A percentile compares a stretch with the other conserved stretches of the same genome.
Evolutionary conservation across 2,329 filamentous ascomycete species (phyloP).

Genomic region (Tolypocladium ovalisporum): DNA sequence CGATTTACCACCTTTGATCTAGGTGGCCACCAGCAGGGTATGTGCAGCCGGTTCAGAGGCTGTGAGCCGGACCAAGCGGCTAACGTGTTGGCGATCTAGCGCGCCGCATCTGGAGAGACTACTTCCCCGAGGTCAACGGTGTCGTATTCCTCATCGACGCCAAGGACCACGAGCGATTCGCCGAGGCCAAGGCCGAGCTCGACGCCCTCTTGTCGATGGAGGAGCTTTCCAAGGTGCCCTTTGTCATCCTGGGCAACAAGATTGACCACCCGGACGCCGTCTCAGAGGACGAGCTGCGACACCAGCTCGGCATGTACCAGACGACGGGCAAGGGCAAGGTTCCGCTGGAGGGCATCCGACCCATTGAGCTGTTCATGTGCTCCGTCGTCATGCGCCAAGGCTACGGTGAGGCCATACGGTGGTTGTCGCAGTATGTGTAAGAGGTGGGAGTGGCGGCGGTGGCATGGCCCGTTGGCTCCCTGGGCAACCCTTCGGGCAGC

Average conservation of each 20-base stretch:
- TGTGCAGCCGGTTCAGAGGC: constrained; percentile 7
- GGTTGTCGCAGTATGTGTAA: constrained; percentile 86
- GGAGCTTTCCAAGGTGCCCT: constrained; percentile 89
- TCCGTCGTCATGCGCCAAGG: constrained; percentile 97
- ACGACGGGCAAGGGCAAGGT: constrained; percentile 95
- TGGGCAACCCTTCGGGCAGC: background rate
- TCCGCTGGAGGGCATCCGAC: constrained; percentile 80
- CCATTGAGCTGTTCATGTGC: constrained; percentile 98
- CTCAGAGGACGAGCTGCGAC: constrained; percentile 87
- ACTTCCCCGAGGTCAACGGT: constrained; percentile 91
- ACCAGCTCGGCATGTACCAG: constrained; percentile 88
- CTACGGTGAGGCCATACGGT: constrained; percentile 84
- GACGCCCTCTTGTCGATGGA: constrained; percentile 95
- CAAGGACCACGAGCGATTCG: constrained; percentile 90
- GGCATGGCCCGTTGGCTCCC: background rate
- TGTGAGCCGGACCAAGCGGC: background rate
- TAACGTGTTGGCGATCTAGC: constrained; percentile 38
- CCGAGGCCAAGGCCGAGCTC: constrained; percentile 92
- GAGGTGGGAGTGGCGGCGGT: constrained; percentile 24
- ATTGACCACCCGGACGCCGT: constrained; percentile 96
- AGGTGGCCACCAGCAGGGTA: constrained; percentile 86
- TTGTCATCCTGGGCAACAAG: constrained; percentile 96
- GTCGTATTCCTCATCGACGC: constrained; percentile 98
- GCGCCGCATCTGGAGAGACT: constrained; percentile 90
- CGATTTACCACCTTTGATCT: constrained; percentile 93